Evolutionary conservation across 225 moss, liverwort and hornwort species (phyloP), one percentile per base, ranked within the genome.

Genomic region (Pseudoscleropodium purum): DNA sequence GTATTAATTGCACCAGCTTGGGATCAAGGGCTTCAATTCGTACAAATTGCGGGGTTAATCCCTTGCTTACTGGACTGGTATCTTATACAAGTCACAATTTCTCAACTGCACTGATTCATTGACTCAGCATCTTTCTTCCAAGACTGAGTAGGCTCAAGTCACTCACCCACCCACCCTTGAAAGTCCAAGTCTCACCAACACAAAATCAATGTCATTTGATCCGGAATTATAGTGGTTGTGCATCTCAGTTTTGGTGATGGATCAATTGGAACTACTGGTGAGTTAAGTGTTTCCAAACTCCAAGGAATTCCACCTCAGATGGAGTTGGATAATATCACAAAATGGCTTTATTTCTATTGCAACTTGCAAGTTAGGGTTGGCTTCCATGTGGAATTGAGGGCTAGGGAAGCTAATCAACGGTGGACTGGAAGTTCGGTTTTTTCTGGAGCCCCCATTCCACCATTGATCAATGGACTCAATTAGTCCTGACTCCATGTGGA

Each of bases 401-500:
- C 0, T 3, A 1, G 36, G 10, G 18, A 18, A 34, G 34, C 2
- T 5, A 2, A 67, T 37, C 6, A 6, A 20, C 0, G 0, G 0
- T 68, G 6, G 11, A 11, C 37, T 68, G 37, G 11, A 4, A 68
- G 20, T 68, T 3, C 33, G 33, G 3, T 20, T 36, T 67, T 67
- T 15, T 6, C 0, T 36, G 1, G 2, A 10, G 19, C 1, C 36
- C 0, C 15, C 4, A 20, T 37, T 37, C 2, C 4, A 68, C 1
- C 1, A 1, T 37, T 68, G 12, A 68, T 68, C 4, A 0, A 4
- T 37, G 4, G 37, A 4, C 6, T 68, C 37, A 0, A 12, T 5
- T 1, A 0, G 20, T 2, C 12, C 1, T 0, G 0, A 37, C 2
- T 37, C 21, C 20, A 20, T 1, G 4, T 37, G 20, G 37, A 67